Evolutionary conservation across 2,329 filamentous ascomycete species (phyloP), one percentile per base, ranked within the genome.

Genomic region (Neofusicoccum umdonicola): DNA sequence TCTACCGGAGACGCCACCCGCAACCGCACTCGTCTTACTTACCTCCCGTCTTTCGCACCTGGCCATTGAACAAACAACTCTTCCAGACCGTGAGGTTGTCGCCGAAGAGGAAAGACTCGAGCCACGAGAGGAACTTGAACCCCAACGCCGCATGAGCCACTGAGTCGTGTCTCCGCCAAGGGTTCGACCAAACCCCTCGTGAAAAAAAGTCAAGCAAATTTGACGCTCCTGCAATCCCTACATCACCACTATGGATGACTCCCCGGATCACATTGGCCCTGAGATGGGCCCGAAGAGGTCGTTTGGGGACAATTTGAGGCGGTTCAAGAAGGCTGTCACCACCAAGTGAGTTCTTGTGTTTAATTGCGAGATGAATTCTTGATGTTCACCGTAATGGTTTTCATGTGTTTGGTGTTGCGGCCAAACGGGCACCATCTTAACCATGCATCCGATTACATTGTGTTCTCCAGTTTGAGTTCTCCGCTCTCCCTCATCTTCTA

Each of bases 201-300:
- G n/a, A 12, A 58, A 62, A 72, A 72, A 71, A 71, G 69, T 71
- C 68, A 68, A 52, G 31, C 58, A 34, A 58, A 35, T 37, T 22
- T 58, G 51, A 42, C 35, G 31, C 15, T 35, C 9, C n/a, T 19
- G 15, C 39, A 51, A 13, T 13, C 9, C 47, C 13, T 47, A 34
- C 12, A 45, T 9, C 63, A 58, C 63, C 57, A 70, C 73, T 52
- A 80, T 79, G 70, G 76, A 78, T 62, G 76, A 79, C 61, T 67
- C 73, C 57, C 79, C 79, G 31, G 80, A 84, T 71, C 76, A 71
- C 57, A 84, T 84, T 67, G 77, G 76, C 11, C 79, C 80, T 37
- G 56, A 60, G 19, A 39, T 27, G 31, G 22, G 56, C n/a, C 56
- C 41, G n/a, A 60, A 48, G 6, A 34, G 34, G 39, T 47, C 42